Conservation (phyloP, 176 grass and related monocot genomes). For the Stipa capillata region DNA sequence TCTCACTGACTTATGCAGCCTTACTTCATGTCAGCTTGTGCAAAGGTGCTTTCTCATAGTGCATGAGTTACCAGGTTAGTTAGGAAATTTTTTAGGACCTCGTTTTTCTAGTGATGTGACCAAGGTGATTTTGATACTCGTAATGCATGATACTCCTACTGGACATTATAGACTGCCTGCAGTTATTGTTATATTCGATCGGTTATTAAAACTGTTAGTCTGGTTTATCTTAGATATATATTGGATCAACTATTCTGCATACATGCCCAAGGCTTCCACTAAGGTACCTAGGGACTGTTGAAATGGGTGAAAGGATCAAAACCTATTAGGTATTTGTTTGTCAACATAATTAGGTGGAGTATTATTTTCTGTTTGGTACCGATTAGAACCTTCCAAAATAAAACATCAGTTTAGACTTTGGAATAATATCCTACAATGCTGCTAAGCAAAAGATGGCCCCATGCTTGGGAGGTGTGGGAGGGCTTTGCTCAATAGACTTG, state of each 20-base stretch:
- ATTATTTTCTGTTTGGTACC: background rate
- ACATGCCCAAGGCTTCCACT: no score
- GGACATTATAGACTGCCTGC: background rate
- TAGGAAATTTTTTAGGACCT: background rate
- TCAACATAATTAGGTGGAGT: background rate
- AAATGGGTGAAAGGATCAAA: background rate
- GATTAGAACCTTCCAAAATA: background rate
- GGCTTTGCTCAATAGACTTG: background rate
- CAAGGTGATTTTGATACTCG: background rate
- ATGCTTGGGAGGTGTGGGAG: background rate
- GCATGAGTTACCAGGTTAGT: background rate
- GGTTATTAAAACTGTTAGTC: background rate
- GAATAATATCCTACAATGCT: background rate
- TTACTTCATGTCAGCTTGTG: constrained; percentile 1
- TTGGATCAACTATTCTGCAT: background rate
- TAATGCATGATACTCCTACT: background rate
- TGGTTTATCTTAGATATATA: background rate
- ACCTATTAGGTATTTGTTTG: background rate
- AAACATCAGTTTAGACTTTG: background rate
- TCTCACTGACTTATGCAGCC: background rate
- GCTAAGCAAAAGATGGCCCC: background rate
- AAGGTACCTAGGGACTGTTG: background rate
- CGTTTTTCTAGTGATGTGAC: background rate
- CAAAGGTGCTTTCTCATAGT: background rate
- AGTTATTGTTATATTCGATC: background rate